phyloP scores from a whole-genome alignment of 805 yeast genomes.

The Suhomyces tanzawaensis region DNA sequence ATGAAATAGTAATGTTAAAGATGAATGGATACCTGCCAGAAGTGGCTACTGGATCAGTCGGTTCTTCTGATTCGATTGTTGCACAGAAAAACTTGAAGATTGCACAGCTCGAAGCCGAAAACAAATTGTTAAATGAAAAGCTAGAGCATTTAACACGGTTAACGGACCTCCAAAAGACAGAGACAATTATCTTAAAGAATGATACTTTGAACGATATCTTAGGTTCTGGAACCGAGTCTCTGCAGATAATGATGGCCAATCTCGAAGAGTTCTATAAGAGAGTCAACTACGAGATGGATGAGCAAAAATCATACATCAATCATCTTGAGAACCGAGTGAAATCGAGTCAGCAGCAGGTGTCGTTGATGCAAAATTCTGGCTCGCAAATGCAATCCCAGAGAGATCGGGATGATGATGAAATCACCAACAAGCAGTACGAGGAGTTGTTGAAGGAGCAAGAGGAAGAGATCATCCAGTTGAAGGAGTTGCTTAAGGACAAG shows the following conservation, averaged over 20 bases:
- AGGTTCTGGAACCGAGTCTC: slow-evolving; percentile 39
- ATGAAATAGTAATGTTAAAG: slow-evolving; percentile 44
- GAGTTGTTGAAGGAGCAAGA: slow-evolving; percentile 55
- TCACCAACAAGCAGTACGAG: slow-evolving; percentile 18
- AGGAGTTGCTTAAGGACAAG: slow-evolving; percentile 62
- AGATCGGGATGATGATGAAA: slow-evolving; percentile 8
- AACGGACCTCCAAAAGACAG: slow-evolving; percentile 57
- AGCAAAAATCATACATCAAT: slow-evolving; percentile 54
- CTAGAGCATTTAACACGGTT: slow-evolving; percentile 67
- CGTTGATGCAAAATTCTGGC: background rate
- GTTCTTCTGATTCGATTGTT: background rate
- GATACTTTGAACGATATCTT: slow-evolving; percentile 59
- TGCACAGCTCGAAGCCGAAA: slow-evolving; percentile 53
- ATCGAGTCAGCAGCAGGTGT: slow-evolving; percentile 19
- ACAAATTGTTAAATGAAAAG: slow-evolving; percentile 59
- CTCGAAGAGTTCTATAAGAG: slow-evolving; percentile 48
- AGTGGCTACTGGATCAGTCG: background rate
- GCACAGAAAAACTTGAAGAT: slow-evolving; percentile 12
- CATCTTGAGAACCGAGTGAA: slow-evolving; percentile 57
- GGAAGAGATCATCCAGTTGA: slow-evolving; percentile 62
- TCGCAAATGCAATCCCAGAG: background rate
- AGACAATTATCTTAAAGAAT: slow-evolving; percentile 54
- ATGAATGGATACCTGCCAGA: slow-evolving; percentile 1
- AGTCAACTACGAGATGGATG: slow-evolving; percentile 53
- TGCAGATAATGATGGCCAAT: slow-evolving; percentile 44